These are phyloP conservation scores for Amphicarpaea edgeworthii DNA, from an alignment of 306 rosid genomes.

Conservation along the genomic window DNA sequence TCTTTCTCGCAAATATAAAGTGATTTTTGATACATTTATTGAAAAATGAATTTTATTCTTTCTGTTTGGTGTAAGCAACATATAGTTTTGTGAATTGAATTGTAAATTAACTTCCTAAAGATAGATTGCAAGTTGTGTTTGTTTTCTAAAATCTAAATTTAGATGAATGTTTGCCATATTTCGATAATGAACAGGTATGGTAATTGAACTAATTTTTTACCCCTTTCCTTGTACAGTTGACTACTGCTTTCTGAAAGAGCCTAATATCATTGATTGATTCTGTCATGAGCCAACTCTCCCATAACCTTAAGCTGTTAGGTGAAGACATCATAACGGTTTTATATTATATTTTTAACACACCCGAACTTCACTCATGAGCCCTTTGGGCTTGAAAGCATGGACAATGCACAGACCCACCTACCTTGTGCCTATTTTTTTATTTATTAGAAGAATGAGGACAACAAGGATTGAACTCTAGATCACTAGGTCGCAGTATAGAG, in stretches of 20 bases:
- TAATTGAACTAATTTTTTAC: not conserved
- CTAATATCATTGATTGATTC: not conserved
- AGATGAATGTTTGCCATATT: not conserved
- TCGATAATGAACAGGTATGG: not conserved
- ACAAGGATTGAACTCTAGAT: not conserved
- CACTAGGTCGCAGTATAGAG: not conserved
- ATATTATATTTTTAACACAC: not conserved
- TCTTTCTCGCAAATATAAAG: conserved; percentile 7
- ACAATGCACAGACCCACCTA: not conserved
- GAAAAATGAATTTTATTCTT: not conserved
- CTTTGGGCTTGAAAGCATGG: not conserved
- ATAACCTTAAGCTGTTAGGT: not conserved
- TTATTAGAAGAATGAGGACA: not conserved
- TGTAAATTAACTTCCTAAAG: conserved; percentile 22
- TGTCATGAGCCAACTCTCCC: not conserved
- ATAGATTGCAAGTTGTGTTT: conserved; percentile 4
- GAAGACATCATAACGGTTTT: not conserved
- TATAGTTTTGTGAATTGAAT: conserved; percentile 1
- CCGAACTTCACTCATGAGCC: not conserved
- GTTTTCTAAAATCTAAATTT: conserved; percentile 14
- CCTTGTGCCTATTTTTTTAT: not conserved
- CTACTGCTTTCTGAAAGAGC: conserved; percentile 3
- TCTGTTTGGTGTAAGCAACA: conserved; percentile 10
- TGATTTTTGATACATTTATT: conserved; percentile 2
- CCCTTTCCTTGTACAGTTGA: conserved; percentile 5